phyloP scores from a whole-genome alignment of 345 rosid species.

The Anacardium occidentale region DNA sequence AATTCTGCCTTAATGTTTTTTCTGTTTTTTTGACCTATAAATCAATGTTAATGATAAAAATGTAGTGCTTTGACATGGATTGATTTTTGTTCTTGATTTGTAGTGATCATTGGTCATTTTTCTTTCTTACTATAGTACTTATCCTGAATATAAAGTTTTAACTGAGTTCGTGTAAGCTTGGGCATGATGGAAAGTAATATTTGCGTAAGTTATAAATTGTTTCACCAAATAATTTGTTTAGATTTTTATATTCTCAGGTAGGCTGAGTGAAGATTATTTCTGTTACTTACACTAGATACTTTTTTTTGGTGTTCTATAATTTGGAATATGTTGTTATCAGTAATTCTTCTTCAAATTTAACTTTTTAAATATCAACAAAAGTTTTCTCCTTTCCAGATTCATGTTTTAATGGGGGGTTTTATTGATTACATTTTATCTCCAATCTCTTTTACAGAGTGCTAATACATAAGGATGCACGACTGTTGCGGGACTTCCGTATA shows the following conservation, averaged over 20 bases:
- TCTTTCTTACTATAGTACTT: not conserved
- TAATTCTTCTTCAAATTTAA: constrained; percentile 1
- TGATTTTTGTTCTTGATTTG: not conserved
- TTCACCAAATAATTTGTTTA: not conserved
- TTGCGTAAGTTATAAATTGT: not conserved
- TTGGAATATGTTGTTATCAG: not conserved
- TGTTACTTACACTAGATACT: not conserved
- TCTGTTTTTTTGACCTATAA: constrained; percentile 3
- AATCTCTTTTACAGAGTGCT: constrained; percentile 44
- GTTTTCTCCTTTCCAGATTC: constrained; percentile 11
- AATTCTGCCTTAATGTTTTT: constrained; percentile 5
- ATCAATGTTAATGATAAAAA: constrained; percentile 3
- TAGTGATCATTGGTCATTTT: not conserved
- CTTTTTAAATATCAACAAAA: not conserved
- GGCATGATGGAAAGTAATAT: not conserved
- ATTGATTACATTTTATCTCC: not conserved
- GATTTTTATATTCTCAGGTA: not conserved
- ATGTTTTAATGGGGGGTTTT: constrained; percentile 5
- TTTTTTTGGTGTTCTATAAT: not conserved
- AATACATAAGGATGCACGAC: constrained; percentile 61
- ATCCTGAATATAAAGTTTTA: not conserved
- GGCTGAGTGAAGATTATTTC: constrained; percentile 6
- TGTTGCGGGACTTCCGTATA: constrained; percentile 70
- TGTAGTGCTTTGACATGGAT: constrained; percentile 4
- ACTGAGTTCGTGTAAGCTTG: not conserved